phyloP scores from a whole-genome alignment of 2,329 filamentous ascomycete genomes.

The Diaporthe longicolla region DNA sequence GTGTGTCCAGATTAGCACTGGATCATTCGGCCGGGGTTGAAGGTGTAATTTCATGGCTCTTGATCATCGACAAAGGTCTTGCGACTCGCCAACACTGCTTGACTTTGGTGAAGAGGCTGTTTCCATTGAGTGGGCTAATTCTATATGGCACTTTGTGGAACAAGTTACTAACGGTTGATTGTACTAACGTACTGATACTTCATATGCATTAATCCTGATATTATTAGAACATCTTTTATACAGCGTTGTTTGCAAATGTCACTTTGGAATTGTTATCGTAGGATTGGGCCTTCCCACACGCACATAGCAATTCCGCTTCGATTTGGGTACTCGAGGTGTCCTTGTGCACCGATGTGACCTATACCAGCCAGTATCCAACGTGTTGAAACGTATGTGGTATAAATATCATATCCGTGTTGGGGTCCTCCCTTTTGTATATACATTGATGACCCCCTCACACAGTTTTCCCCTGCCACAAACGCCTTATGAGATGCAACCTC shows the following conservation, averaged over 20 bases:
- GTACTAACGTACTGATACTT: too few species aligned
- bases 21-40: background rate
- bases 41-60: background rate
- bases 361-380: slow-evolving; percentile 2
- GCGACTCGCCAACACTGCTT: too few species aligned
- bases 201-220: too few species aligned
- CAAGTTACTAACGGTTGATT: background rate
- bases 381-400: slow-evolving; percentile 27
- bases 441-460: background rate
- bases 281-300: background rate
- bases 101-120: too few species aligned
- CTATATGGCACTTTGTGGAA: too few species aligned
- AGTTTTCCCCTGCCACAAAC: slow-evolving; percentile 15
- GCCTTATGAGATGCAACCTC: slow-evolving; percentile 17
- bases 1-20: background rate
- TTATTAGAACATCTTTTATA: background rate
- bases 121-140: background rate
- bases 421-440: background rate
- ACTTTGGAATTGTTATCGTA: background rate
- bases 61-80: background rate
- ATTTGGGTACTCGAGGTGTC: background rate
- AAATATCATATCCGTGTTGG: background rate
- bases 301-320: background rate
- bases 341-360: background rate
- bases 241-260: background rate